Percentiles rank a stretch among this genome's conserved stretches.
Evolutionary conservation across 306 rosid species (phyloP).

Genomic region (Glycine latifolia): DNA sequence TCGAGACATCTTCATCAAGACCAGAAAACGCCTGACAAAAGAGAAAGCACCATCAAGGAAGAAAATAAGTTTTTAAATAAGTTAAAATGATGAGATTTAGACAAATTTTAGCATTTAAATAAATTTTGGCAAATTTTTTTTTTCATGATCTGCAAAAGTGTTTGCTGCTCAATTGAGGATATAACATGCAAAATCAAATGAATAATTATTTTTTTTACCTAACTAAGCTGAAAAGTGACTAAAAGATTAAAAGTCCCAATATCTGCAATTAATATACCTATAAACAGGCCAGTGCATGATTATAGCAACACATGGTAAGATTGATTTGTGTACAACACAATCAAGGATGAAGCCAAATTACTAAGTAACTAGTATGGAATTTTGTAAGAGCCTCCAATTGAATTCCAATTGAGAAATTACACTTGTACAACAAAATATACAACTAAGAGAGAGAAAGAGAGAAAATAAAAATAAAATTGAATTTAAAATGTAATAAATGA

Average conservation of each 20-base stretch:
- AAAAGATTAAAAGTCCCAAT: conserved; percentile 2
- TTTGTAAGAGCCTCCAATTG: neutral
- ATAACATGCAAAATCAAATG: conserved; percentile 19
- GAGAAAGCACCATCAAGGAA: conserved; percentile 40
- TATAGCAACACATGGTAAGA: neutral
- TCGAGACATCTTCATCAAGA: conserved; percentile 71
- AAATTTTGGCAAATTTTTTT: conserved; percentile 16
- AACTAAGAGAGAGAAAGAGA: no score
- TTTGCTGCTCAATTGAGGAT: neutral
- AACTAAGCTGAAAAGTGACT: conserved; percentile 19
- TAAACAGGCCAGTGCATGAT: no score
- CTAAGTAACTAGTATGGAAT: neutral
- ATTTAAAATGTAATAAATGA: no score
- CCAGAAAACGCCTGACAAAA: conserved; percentile 91
- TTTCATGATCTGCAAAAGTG: neutral
- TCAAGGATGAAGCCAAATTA: conserved; percentile 15
- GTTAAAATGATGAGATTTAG: conserved; percentile 23
- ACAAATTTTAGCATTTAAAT: conserved; percentile 9
- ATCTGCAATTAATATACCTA: no score
- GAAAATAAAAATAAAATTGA: no score
- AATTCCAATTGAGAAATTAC: no score
- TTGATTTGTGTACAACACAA: conserved; percentile 6
- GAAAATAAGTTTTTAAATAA: conserved; percentile 18
- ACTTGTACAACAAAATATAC: no score
- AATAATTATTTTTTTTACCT: neutral